phyloP scores from a whole-genome alignment of 371 early-diverging fungal genomes.

The Haplosporangium sp. region DNA sequence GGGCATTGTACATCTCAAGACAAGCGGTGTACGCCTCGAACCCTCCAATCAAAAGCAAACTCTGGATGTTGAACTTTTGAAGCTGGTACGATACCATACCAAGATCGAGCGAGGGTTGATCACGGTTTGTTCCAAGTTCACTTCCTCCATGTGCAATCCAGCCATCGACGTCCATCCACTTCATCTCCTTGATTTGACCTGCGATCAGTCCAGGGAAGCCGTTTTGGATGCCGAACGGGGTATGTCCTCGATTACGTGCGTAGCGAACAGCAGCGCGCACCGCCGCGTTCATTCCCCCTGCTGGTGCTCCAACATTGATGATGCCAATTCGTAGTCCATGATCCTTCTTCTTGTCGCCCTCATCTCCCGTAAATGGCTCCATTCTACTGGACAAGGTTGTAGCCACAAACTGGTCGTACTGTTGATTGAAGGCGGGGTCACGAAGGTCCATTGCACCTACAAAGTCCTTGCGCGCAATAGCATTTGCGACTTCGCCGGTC shows the following conservation, averaged over 20 bases:
- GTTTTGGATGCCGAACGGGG: conserved; percentile 87
- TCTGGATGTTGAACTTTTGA: conserved; percentile 90
- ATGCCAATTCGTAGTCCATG: conserved; percentile 89
- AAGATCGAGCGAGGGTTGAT: conserved; percentile 83
- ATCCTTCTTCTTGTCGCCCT: conserved; percentile 15
- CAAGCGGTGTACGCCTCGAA: conserved; percentile 93
- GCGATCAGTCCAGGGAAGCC: conserved; percentile 96
- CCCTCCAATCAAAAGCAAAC: conserved; percentile 95
- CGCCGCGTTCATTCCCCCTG: conserved; percentile 99
- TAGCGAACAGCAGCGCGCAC: conserved; percentile 92
- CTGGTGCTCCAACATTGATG: conserved; percentile 95
- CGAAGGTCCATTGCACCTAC: conserved; percentile 91
- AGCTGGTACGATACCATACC: conserved; percentile 93
- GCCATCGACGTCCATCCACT: conserved; percentile 89
- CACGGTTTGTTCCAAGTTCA: conserved; percentile 95
- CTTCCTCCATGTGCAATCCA: conserved; percentile 96
- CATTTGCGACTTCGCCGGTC: conserved; percentile 90
- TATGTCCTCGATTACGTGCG: conserved; percentile 88
- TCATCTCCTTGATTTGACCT: conserved; percentile 78
- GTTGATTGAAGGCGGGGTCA: conserved; percentile 88
- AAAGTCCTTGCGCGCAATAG: conserved; percentile 88
- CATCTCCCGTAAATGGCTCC: not conserved
- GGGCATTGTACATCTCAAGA: conserved; percentile 75
- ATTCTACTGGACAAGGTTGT: conserved; percentile 28
- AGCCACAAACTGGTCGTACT: conserved; percentile 71